phyloP scores from a whole-genome alignment of 2,329 filamentous ascomycete species.

The Aspergillus tamarii region DNA sequence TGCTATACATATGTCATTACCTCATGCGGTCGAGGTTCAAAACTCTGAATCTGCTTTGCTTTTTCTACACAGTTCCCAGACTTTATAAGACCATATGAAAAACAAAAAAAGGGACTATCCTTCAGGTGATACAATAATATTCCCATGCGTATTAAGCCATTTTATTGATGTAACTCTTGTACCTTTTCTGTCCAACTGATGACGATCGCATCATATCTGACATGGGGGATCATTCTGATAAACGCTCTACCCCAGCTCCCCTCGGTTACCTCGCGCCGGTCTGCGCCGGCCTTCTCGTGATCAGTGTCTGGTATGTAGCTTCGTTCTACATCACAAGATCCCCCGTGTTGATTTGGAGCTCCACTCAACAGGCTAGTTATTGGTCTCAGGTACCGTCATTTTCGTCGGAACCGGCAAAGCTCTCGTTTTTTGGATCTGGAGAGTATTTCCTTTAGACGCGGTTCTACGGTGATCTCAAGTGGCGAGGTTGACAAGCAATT shows the following conservation, averaged over 20 bases:
- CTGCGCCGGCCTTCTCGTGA: constrained; percentile 20
- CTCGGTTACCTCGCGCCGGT: constrained; percentile 24
- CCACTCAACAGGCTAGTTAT: constrained; percentile 16
- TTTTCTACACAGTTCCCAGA: not conserved
- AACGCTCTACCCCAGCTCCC: constrained; percentile 14
- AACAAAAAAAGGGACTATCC: not conserved
- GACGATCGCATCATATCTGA: not conserved
- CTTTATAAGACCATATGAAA: not conserved
- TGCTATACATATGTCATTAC: not conserved
- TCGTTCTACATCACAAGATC: not conserved
- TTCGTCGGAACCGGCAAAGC: not conserved
- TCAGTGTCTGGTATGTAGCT: constrained; percentile 21
- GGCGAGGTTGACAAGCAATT: constrained; percentile 20
- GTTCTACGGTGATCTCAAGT: constrained; percentile 10
- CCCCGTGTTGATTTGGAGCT: not conserved
- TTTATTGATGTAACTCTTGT: constrained; percentile 3
- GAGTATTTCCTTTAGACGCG: constrained; percentile 11
- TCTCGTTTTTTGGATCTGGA: constrained; percentile 16
- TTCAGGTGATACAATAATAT: not conserved
- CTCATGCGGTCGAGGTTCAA: not conserved
- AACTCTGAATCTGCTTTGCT: not conserved
- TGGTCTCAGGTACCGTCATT: constrained; percentile 14
- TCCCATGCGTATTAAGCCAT: not conserved
- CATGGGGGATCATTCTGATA: constrained; percentile 12
- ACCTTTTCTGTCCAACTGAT: not conserved